Base-by-base conservation (phyloP, 129 eudicot genomes). In the Pulicaria dysenterica region DNA sequence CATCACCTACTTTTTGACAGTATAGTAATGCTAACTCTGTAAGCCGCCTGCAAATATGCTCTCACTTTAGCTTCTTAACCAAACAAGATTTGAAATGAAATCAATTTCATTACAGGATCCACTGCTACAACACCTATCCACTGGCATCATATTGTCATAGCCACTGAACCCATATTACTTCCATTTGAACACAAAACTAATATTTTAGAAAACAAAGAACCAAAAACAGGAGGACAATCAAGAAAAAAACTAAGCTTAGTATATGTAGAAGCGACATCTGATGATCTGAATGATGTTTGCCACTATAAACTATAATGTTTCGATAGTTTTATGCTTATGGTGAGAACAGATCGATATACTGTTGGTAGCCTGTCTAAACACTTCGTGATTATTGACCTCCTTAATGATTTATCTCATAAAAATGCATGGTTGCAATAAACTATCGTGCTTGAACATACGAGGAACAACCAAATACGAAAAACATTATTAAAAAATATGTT, bases 21-120 rank as follows among this genome's bases (percentile, higher is more conserved):
- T 92, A 92, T 75, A 92, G 67, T 74, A 92, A 75, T 41, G 97
- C 96, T 48, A 92, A 83, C 79, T 92, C 97, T 42, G 87, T 82
- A 76, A 91, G 93, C 16, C 62, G 84, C 87, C 96, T 92, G 91
- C 88, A 89, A 31, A 72, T 40, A 48, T 54, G 72, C 53, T 66
- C 57, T 24, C 31, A 24, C 1, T 24, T 24, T 0, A 24, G 31
- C 31, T 24, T 24, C 31, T 24, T 24, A 24, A 24, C 31, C 31
- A 24, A 24, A 24, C 31, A 24, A 24, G 31, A 24, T 24, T 24
- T 24, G 31, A 24, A 24, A 24, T 24, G 40, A 19, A 17, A 42
- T 17, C 14, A 19, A 17, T 42, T 43, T 44, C 5, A 58, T 58
- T 43, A 36, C 34, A 6, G 38, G 15, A 12, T 36, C 44, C 64